A percentile compares a stretch with the other conserved stretches of the same genome.
Conservation (phyloP, 192 early-diverging fungal species). For the Gigaspora rosea region DNA sequence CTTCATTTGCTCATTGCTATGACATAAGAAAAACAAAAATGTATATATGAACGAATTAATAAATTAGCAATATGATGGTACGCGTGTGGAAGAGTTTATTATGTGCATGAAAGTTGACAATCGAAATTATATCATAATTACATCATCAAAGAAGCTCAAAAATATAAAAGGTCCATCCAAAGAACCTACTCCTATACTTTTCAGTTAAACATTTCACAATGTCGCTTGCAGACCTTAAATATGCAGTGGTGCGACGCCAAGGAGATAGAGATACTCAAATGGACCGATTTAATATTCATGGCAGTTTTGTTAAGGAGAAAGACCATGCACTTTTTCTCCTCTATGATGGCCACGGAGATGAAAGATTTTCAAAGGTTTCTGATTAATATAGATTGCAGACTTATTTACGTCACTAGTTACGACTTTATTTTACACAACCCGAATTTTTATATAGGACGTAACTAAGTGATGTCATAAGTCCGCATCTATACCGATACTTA, state of each 20-base stretch:
- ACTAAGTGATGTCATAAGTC: too few species aligned
- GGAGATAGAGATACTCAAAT: neutral
- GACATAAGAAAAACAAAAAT: too few species aligned
- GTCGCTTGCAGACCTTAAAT: neutral
- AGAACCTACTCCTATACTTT: too few species aligned
- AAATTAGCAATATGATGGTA: too few species aligned
- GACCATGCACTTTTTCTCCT: neutral
- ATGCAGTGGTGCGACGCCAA: neutral
- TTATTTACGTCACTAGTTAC: neutral
- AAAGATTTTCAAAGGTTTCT: conserved; percentile 2
- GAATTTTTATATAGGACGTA: neutral
- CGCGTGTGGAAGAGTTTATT: too few species aligned
- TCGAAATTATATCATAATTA: too few species aligned
- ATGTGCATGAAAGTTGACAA: too few species aligned
- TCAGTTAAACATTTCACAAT: neutral
- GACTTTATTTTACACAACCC: neutral
- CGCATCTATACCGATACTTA: neutral
- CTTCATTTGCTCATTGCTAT: too few species aligned
- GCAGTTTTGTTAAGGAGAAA: neutral
- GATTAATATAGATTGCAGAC: neutral
- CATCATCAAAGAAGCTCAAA: too few species aligned
- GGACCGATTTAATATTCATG: neutral
- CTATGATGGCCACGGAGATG: neutral
- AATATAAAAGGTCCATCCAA: too few species aligned
- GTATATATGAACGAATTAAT: too few species aligned